A percentile compares a stretch with the other conserved stretches of the same genome.
Evolutionary conservation across 805 yeast genomes (phyloP).

Genomic region (Hanseniaspora clermontiae): DNA sequence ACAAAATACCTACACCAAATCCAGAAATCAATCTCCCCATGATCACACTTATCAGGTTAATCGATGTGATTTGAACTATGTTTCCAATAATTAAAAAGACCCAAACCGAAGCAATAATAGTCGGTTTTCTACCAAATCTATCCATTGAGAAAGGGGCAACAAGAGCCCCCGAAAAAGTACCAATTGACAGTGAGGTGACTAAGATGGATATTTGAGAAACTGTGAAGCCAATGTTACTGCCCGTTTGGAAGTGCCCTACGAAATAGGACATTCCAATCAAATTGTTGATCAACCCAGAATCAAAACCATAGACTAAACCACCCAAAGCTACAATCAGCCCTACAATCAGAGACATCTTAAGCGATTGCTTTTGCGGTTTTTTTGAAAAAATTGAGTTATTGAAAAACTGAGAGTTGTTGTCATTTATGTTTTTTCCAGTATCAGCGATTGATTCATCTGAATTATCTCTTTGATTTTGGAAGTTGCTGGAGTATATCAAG

Average conservation of each 20-base stretch:
- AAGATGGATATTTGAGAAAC: slow-evolving; percentile 56
- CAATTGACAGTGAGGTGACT: slow-evolving; percentile 69
- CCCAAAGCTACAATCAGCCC: slow-evolving; percentile 83
- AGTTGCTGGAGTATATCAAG: not conserved
- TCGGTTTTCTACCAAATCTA: slow-evolving; percentile 53
- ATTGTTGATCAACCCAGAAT: slow-evolving; percentile 76
- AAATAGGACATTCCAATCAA: slow-evolving; percentile 66
- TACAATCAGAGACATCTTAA: slow-evolving; percentile 54
- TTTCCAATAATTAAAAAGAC: slow-evolving; percentile 60
- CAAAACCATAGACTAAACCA: slow-evolving; percentile 80
- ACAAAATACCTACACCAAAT: slow-evolving; percentile 59
- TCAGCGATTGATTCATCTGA: not conserved
- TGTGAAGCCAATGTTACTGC: slow-evolving; percentile 35
- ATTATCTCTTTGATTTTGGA: not conserved
- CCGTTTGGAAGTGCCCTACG: slow-evolving; percentile 37
- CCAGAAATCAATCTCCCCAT: slow-evolving; percentile 67
- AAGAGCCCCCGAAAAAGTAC: slow-evolving; percentile 62
- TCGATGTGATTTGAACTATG: slow-evolving; percentile 49
- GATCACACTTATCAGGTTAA: slow-evolving; percentile 40
- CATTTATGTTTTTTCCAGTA: not conserved
- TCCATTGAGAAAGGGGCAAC: slow-evolving; percentile 54
- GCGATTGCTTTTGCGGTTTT: slow-evolving; percentile 34
- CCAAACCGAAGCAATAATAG: slow-evolving; percentile 51
- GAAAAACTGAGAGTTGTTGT: slow-evolving; percentile 7
- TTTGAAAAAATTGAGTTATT: slow-evolving; percentile 19